Base-by-base conservation (phyloP, 495 filamentous ascomycete species). In the Collariella sp. region DNA sequence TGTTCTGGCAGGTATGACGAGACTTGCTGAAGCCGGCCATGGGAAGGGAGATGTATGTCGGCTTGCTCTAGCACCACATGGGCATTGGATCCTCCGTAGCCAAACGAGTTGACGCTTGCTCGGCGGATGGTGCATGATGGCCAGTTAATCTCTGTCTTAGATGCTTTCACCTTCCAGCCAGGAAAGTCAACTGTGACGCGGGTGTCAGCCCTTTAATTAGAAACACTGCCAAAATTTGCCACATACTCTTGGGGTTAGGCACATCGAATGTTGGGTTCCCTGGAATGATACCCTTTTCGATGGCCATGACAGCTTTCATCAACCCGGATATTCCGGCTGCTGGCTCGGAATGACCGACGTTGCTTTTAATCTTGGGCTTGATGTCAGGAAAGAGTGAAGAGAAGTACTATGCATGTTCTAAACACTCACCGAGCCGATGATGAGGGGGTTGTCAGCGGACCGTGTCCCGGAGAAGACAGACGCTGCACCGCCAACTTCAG, bases 71-170 rank as follows among this genome's bases (percentile, higher is more conserved):
- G 11, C 24, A 83, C 67, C 5, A 56, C 69, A 49, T 84, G 79
- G 3, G 72, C 74, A 53, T 83, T 82, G 11, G 73, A 62, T 1
- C 81, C 79, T 1, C 79, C 79, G 49, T 70, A 79, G 0, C 80
- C 79, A 45, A 79, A 83, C 5, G 69, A 76, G 54, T 78, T 83
- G 26, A 83, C 64, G 31, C 72, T 76, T 0, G 69, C 72, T 16
- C 80, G 70, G 6, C 42, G 56, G 31, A 38, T 20, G 12, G 19
- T 23, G 0, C 44, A 16, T 3, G 36, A 20, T 3, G 61, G 56
- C 61, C 63, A 62, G 0, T 33, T 23, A 0, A 57, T 18, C 2
- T 44, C 4, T 7, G 36, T n/a, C 0, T 56, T 19, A 5, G 51
- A 49, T 1, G 39, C 34, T 5, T 23, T 34, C 18, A 67, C 45